Base-by-base conservation (phyloP, 768 basidiomycete species). In the Boletus rex-veris region DNA sequence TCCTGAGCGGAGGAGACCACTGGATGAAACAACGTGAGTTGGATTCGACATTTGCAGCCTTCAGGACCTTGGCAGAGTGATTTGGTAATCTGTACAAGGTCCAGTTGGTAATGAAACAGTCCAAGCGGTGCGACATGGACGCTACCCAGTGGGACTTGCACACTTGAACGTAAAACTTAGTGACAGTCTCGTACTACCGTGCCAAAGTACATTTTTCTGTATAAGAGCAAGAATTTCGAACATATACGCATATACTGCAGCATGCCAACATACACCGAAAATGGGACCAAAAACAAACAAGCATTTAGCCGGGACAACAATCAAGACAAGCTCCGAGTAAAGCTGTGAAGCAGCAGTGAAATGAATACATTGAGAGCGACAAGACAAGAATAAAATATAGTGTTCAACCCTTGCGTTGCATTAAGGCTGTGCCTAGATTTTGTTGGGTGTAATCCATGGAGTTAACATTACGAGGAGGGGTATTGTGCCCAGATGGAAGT, bases 401-500 rank as follows among this genome's bases (percentile, higher is more conserved):
- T 38, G 38, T 39, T 62, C 54, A 70, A 31, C 54, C 55, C 53
- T 70, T 66, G 48, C 64, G 57, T 26, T 68, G 68, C 57, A 66
- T 58, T 51, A 66, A 49, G 35, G 55, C 45, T 5, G 59, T 37
- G 16, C 53, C 58, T 26, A 75, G 57, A 53, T 55, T 67, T 57
- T 62, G 64, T 44, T 59, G 66, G 8, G 56, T 50, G 48, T 62
- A 71, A 40, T 71, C 67, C 30, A 70, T 62, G n/a, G 41, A 31
- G 44, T 61, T 41, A 42, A 58, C 52, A 43, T 63, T 58, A 45
- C 68, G 63, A 46, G 60, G 48, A 40, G 76, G 78, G 33, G 75
- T 79, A 52, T 73, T 76, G 46, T 74, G 66, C 4, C 85, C 85
- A 16, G 85, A 86, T 35, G 80, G 79, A 37, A 76, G 59, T 0